These are phyloP conservation scores for Terana coerulea DNA, from an alignment of 768 basidiomycete genomes.

Conservation along the genomic window DNA sequence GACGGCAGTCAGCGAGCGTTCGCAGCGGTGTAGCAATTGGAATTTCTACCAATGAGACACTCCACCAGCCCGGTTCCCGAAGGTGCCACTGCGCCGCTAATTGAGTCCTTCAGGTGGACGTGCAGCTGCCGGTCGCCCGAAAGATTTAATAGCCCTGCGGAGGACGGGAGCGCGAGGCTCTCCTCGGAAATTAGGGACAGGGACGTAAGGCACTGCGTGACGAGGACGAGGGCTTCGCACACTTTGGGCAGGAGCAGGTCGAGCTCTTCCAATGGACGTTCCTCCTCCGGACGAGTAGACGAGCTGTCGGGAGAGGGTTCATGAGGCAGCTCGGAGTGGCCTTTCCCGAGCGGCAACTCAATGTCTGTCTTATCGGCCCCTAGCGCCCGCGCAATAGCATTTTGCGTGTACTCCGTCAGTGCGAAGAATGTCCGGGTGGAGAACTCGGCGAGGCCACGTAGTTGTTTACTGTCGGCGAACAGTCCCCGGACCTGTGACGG, in stretches of 20 bases:
- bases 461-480: background rate
- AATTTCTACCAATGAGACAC: conserved; percentile 49
- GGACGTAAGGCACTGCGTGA: conserved; percentile 71
- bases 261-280: conserved; percentile 37
- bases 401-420: conserved; percentile 56
- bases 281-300: background rate
- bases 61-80: conserved; percentile 44
- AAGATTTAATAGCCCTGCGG: background rate
- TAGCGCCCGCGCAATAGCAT: conserved; percentile 47
- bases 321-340: too few species aligned
- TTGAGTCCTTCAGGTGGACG: conserved; percentile 3
- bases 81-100: conserved; percentile 23
- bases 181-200: conserved; percentile 52
- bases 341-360: too few species aligned
- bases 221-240: conserved; percentile 76
- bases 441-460: conserved; percentile 34
- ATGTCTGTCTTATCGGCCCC: conserved; percentile 24
- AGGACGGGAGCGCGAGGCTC: conserved; percentile 30
- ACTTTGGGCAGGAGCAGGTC: conserved; percentile 75
- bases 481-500: background rate
- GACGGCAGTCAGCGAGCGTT: background rate
- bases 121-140: background rate
- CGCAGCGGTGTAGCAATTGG: background rate
- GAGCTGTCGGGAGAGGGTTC: background rate
- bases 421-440: conserved; percentile 56